Evolutionary conservation across 805 yeast species (phyloP).

Genomic region (Pichia cabralensis): DNA sequence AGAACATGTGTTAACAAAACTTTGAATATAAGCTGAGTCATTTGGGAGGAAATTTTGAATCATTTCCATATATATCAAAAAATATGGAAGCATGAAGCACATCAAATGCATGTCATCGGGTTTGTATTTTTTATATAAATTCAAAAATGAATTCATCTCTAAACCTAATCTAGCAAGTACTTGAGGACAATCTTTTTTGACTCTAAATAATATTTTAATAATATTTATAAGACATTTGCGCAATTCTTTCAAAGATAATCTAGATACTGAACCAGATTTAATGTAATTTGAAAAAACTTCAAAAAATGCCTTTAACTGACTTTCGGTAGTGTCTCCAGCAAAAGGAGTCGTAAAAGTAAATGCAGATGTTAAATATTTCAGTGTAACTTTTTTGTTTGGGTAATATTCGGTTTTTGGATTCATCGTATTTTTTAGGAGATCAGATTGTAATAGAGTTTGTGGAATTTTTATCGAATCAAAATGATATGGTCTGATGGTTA

Average conservation of each 20-base stretch:
- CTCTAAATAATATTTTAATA: conserved; percentile 18
- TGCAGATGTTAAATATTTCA: conserved; percentile 2
- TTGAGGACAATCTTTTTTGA: conserved; percentile 6
- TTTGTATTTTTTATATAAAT: conserved; percentile 7
- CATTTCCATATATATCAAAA: conserved; percentile 13
- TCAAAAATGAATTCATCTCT: conserved; percentile 9
- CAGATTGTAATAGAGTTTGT: conserved; percentile 3
- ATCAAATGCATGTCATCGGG: conserved; percentile 3
- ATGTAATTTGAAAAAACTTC: conserved; percentile 4
- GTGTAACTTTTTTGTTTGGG: conserved; percentile 1
- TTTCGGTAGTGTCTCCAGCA: neutral
- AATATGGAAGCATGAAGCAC: conserved; percentile 17
- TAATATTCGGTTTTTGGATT: conserved; percentile 1
- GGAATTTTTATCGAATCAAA: conserved; percentile 1
- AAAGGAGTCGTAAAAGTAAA: conserved; percentile 5
- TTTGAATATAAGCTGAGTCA: conserved; percentile 3
- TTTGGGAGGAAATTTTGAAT: conserved; percentile 11
- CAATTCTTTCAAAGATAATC: conserved; percentile 8
- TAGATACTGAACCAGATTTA: neutral
- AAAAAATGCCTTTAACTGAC: conserved; percentile 4
- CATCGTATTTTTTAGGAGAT: conserved; percentile 1
- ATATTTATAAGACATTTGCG: conserved; percentile 19
- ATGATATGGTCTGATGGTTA: no score
- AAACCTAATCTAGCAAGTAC: conserved; percentile 13
- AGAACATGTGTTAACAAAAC: conserved; percentile 5